These are phyloP conservation scores for Penicillium sp. DNA, from an alignment of 2,329 filamentous ascomycete species.

Conservation along the genomic window DNA sequence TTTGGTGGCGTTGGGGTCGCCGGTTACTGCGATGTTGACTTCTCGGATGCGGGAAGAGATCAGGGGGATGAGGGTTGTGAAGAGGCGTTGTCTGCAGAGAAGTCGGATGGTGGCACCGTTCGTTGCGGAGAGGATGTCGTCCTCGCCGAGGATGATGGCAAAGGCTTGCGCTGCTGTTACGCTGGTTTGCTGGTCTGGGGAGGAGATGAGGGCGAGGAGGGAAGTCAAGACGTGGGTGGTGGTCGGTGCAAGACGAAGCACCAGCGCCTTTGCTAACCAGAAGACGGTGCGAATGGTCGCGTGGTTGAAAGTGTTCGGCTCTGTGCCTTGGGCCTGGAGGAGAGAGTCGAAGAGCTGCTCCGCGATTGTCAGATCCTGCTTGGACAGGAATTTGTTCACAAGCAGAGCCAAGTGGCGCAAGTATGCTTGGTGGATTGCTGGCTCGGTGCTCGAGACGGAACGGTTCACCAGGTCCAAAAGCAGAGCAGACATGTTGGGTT, in stretches of 20 bases:
- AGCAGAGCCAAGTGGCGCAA: constrained; percentile 45
- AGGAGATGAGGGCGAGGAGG: constrained; percentile 48
- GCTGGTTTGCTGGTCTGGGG: constrained; percentile 50
- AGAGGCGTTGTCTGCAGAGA: constrained; percentile 64
- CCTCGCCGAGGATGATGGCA: constrained; percentile 58
- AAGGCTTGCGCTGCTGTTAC: constrained; percentile 59
- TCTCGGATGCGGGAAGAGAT: constrained; percentile 56
- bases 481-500: constrained; percentile 34
- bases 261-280: constrained; percentile 61
- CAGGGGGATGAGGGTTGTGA: constrained; percentile 59
- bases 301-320: constrained; percentile 30
- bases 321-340: constrained; percentile 20
- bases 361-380: constrained; percentile 32
- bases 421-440: constrained; percentile 42
- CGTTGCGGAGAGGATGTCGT: constrained; percentile 60
- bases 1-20: constrained; percentile 29
- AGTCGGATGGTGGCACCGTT: constrained; percentile 65
- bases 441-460: constrained; percentile 30
- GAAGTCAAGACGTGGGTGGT: constrained; percentile 54
- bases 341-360: constrained; percentile 36
- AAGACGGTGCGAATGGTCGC: constrained; percentile 58
- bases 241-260: constrained; percentile 54
- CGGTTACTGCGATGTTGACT: constrained; percentile 36
- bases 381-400: constrained; percentile 44
- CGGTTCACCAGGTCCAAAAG: constrained; percentile 40